Evolutionary conservation across 345 rosid species (phyloP), one percentile per base, ranked within the genome.

Genomic region (Rhodamnia rubescens): DNA sequence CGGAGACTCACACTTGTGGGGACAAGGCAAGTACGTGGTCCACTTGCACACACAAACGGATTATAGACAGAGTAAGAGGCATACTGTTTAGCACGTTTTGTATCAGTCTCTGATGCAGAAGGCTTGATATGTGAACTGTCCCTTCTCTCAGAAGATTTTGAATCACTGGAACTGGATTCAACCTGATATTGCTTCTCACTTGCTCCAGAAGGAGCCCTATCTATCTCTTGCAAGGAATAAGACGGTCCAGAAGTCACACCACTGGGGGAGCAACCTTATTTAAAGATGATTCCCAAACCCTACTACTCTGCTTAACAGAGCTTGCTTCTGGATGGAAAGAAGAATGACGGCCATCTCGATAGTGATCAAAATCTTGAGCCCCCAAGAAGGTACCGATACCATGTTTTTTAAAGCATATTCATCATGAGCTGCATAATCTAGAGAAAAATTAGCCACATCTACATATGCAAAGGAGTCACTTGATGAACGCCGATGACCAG

Each of bases 401-500:
- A 84, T 84, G 86, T 88, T 91, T 88, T 89, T 91, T 57, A 88
- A 88, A 82, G 90, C 90, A 87, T 88, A 90, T 50, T 93, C 95
- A 59, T 97, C 96, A 58, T 92, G 97, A 84, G 91, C 91, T 57
- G 92, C 89, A 91, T 90, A 91, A 86, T 93, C 94, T 22, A 90
- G 83, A 86, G 94, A 88, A 86, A 92, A 83, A 88, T 94, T 94
- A 87, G 92, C 90, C 86, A 85, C 87, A 87, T 94, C 99, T 85
- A 93, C 36, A 82, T 98, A 98, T 1, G 99, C 96, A 87, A 93
- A 96, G 55, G 99, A 95, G 90, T 98, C 99, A 87, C 99, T 98
- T 11, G 99, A 98, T 53, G 99, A 98, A 52, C 99, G 98, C 82
- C 99, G 89, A 91, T 98, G 99, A 89, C 96, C 95, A 53, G 95